phyloP scores from a whole-genome alignment of 106 monocot species.

The Iris macrosiphon region DNA sequence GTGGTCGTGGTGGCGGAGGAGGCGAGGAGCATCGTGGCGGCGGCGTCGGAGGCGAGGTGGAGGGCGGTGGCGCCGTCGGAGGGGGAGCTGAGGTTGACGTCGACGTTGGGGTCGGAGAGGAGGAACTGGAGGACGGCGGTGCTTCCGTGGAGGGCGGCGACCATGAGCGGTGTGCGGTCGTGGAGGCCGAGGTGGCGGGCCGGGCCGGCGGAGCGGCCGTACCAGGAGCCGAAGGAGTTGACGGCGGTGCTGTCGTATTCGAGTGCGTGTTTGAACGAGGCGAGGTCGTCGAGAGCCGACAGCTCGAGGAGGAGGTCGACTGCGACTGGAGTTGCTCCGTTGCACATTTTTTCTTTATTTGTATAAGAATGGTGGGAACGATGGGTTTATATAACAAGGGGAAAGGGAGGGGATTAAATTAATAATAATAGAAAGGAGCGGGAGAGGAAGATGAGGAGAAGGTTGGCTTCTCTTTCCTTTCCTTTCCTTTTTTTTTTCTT shows the following conservation, averaged over 20 bases:
- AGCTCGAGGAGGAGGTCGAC: conserved; percentile 49
- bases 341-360: too few species aligned
- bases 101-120: conserved; percentile 17
- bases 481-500: neutral
- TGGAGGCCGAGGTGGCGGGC: conserved; percentile 26
- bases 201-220: conserved; percentile 31
- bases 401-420: neutral
- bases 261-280: conserved; percentile 29
- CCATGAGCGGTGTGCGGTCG: conserved; percentile 58
- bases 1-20: conserved; percentile 40
- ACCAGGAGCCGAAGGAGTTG: conserved; percentile 36
- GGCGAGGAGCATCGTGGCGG: conserved; percentile 13
- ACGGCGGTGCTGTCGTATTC: conserved; percentile 18
- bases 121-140: conserved; percentile 45
- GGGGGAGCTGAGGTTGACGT: conserved; percentile 26
- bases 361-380: neutral
- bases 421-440: neutral
- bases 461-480: conserved; percentile 5
- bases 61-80: conserved; percentile 65
- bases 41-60: conserved; percentile 42
- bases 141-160: conserved; percentile 76
- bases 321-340: conserved; percentile 2
- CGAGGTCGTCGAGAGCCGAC: conserved; percentile 63
- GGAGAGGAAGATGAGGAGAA: neutral
- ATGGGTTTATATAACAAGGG: neutral